These are phyloP conservation scores for Nemania abortiva DNA, from an alignment of 2,329 filamentous ascomycete species.

Conservation along the genomic window DNA sequence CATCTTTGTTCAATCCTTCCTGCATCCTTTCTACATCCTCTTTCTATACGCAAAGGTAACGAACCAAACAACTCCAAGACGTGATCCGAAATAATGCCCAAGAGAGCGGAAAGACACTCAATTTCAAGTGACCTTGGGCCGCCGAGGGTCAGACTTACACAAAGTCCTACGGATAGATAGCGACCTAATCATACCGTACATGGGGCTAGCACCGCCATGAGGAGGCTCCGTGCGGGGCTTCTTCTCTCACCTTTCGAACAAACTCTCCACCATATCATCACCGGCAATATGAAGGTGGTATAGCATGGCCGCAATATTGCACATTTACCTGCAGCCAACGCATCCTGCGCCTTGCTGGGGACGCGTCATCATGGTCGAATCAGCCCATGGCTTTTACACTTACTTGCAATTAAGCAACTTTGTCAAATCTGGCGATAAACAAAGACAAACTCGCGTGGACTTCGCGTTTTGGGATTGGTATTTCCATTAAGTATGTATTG, in stretches of 20 bases:
- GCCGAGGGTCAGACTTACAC: no score
- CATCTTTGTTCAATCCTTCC: no score
- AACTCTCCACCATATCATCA: neutral
- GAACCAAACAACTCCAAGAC: no score
- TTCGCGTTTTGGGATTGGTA: conserved; percentile 6
- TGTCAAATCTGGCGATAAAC: neutral
- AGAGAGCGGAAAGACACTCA: no score
- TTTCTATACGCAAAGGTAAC: no score
- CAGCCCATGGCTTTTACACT: neutral
- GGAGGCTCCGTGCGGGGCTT: conserved; percentile 5
- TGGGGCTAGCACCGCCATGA: no score
- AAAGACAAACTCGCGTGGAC: neutral
- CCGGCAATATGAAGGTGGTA: neutral
- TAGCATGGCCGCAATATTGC: conserved; percentile 20
- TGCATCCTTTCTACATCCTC: no score
- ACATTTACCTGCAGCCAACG: neutral
- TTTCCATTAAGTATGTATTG: conserved; percentile 11
- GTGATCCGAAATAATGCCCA: no score
- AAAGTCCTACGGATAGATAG: neutral
- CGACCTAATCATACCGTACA: neutral
- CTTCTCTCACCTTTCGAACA: neutral
- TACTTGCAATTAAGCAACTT: neutral
- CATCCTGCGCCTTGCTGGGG: conserved; percentile 2
- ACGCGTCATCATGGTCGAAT: neutral
- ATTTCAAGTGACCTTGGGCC: neutral